Base-by-base conservation (phyloP, 768 basidiomycete genomes). In the Kwoniella pini region DNA sequence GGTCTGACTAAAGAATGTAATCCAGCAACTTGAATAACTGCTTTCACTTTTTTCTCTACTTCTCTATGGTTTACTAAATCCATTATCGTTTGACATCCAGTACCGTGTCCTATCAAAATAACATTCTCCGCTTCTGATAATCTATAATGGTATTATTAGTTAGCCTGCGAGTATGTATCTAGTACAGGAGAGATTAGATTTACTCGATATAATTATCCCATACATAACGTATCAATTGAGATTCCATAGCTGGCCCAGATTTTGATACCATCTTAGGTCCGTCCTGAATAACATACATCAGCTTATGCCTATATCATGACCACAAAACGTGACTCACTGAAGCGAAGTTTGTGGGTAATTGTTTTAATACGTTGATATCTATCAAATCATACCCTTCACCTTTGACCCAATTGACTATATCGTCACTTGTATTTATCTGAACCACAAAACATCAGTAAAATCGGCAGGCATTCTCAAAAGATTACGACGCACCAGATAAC, bases 191-290 rank as follows among this genome's bases (percentile, higher is more conserved):
- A 13, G 11, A 42, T 7, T 19, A 42, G 40, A 76, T 89, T 60
- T 68, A 96, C 94, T 89, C 86, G 63, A 98, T 82, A 71, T 93
- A 94, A 71, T 97, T 95, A 77, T 98, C 95, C 96, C 96, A 99
- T 11, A 98, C 77, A 75, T 97, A 95, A 3, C 83, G 82, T 59
- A 95, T 75, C 22, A 94, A 79, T 27, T 88, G 85, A 48, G 67
- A 76, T 73, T 78, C 57, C 52, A 50, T 22, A 60, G 65, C 22
- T 30, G 62, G 63, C 69, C 69, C 63, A 62, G 48, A 51, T 36
- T 65, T 65, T 7, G 39, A 39, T 24, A 70, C 54, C 61, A 64
- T 56, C 53, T 60, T 54, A 5, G 65, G 69, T 31, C 45, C 60
- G 21, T 48, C 56, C 60, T 62, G 38, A 7, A 30, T 31, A 12